Evolutionary conservation across 176 grass and related monocot genomes (phyloP).

Genomic region (Aegilops sharonensis): DNA sequence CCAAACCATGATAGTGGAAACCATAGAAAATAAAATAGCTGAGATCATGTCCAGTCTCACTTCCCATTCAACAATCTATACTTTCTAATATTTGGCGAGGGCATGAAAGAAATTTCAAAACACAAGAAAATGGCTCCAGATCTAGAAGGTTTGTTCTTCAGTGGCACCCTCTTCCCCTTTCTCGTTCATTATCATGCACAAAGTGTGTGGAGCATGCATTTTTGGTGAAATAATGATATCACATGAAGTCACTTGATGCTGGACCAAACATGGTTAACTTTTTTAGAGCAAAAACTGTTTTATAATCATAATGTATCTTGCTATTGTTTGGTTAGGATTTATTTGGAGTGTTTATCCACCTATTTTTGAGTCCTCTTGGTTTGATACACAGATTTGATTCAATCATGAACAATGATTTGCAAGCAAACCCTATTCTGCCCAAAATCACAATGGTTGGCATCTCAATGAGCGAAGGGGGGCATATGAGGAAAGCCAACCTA

Average conservation of each 20-base stretch:
- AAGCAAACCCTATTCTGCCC: conserved; percentile 67
- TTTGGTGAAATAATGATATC: neutral
- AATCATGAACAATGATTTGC: conserved; percentile 26
- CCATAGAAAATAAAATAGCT: conserved; percentile 20
- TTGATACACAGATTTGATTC: conserved; percentile 32
- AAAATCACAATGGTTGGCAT: conserved; percentile 96
- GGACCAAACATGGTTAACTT: neutral
- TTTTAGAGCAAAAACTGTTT: neutral
- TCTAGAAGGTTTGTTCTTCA: conserved; percentile 37
- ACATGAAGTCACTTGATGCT: conserved; percentile 11
- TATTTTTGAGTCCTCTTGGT: conserved; percentile 15
- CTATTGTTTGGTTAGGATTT: neutral
- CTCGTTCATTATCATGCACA: neutral
- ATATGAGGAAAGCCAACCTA: conserved; percentile 69
- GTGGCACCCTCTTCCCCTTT: neutral
- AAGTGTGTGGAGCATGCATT: neutral
- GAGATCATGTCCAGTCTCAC: conserved; percentile 35
- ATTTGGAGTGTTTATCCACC: neutral
- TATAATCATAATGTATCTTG: neutral
- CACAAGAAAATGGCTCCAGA: conserved; percentile 24
- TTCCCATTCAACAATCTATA: conserved; percentile 62
- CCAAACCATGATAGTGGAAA: conserved; percentile 18
- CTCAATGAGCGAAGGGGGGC: conserved; percentile 68
- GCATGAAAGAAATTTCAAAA: conserved; percentile 39
- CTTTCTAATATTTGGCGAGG: conserved; percentile 65